These are phyloP conservation scores for Enterocytospora artemiae DNA, from an alignment of 371 early-diverging fungal genomes.

Conservation along the genomic window DNA sequence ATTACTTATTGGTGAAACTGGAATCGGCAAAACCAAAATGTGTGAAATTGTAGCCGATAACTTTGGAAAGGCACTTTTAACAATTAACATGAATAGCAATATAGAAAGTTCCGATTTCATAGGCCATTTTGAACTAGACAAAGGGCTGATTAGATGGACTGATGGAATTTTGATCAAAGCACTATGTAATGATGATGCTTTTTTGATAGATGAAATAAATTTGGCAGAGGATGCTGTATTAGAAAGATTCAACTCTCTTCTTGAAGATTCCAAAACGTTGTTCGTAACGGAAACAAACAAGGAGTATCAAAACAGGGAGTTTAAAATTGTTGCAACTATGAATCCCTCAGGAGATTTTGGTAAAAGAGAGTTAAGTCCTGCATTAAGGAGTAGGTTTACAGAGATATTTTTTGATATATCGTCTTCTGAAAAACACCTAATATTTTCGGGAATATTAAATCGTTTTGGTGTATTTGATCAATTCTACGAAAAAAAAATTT, in stretches of 20 bases:
- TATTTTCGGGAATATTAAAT: conserved; percentile 29
- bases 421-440: conserved; percentile 28
- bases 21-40: conserved; percentile 95
- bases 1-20: conserved; percentile 92
- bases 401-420: conserved; percentile 68
- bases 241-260: conserved; percentile 88
- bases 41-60: conserved; percentile 74
- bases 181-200: conserved; percentile 77
- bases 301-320: conserved; percentile 64
- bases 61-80: conserved; percentile 63
- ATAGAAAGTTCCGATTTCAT: conserved; percentile 90
- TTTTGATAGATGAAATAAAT: conserved; percentile 96
- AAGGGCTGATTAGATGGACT: conserved; percentile 59
- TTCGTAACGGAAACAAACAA: conserved; percentile 80
- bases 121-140: conserved; percentile 64
- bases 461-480: too few relatives aligned
- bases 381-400: conserved; percentile 93
- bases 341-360: conserved; percentile 98
- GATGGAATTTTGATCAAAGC: conserved; percentile 79
- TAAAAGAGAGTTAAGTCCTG: conserved; percentile 96
- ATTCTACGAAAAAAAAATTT: neutral
- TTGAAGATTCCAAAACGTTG: conserved; percentile 77
- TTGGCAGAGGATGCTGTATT: conserved; percentile 94
- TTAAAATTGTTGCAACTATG: conserved; percentile 97
- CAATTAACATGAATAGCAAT: conserved; percentile 89